These are phyloP conservation scores for Boletus rubroflammeus DNA, from an alignment of 768 basidiomycete genomes.

Conservation along the genomic window DNA sequence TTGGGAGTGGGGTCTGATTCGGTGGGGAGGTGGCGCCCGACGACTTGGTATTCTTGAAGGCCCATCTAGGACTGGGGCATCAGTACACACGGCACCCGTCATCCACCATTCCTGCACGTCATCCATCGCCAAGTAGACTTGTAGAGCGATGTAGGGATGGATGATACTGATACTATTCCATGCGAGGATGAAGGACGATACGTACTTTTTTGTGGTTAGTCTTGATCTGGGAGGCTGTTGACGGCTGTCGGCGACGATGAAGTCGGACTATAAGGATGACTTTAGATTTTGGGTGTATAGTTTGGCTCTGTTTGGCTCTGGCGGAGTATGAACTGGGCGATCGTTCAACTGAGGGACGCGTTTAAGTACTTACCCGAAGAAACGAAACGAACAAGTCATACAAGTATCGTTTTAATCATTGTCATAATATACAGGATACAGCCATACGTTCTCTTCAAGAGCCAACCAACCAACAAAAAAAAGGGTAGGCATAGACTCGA, in stretches of 20 bases:
- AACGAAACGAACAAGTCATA: no score
- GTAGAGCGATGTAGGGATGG: background rate
- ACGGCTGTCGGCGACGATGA: slow-evolving; percentile 28
- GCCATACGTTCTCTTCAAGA: no score
- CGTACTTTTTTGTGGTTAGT: slow-evolving; percentile 30
- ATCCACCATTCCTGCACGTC: slow-evolving; percentile 12
- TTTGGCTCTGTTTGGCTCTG: slow-evolving; percentile 29
- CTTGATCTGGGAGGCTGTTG: slow-evolving; percentile 27
- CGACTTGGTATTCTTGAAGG: slow-evolving; percentile 91
- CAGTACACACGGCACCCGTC: slow-evolving; percentile 17
- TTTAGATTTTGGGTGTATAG: slow-evolving; percentile 9
- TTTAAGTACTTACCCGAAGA: no score
- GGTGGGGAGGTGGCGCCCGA: slow-evolving; percentile 95
- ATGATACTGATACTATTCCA: background rate
- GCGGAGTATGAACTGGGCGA: slow-evolving; percentile 7
- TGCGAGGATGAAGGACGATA: background rate
- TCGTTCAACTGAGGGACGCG: no score
- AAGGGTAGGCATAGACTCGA: background rate
- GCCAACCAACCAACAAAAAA: background rate
- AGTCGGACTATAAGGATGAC: background rate
- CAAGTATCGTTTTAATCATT: no score
- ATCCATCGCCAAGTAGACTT: slow-evolving; percentile 32
- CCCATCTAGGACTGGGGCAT: slow-evolving; percentile 55
- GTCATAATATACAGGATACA: no score
- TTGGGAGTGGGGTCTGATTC: slow-evolving; percentile 91